Evolutionary conservation across 192 early-diverging fungal genomes (phyloP), one percentile per base, ranked within the genome.

Genomic region (Coemansia biformis): DNA sequence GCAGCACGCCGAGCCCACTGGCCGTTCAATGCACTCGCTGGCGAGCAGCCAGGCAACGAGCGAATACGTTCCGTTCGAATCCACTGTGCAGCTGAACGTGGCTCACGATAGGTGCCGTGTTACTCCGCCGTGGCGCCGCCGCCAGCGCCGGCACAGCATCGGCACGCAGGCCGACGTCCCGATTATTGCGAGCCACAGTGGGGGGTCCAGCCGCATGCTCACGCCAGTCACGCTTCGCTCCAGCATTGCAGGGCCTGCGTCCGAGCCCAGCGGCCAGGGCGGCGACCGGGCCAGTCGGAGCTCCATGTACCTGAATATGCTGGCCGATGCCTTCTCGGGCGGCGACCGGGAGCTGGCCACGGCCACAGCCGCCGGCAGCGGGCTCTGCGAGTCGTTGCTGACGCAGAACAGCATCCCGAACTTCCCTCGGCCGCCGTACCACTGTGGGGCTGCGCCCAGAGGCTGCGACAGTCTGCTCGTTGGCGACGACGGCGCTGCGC

Each of bases 21-120:
- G 56, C n/a, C 44, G 53, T 8, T 60, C 65, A 28, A 51, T 51
- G 13, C 15, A 28, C 14, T 61, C 58, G 16, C 38, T 60, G 44
- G 38, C 37, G 3, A 15, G n/a, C 36, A 60, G 58, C 43, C 43
- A 19, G 3, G 29, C n/a, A n/a, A 45, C 43, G 2, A 32, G 43
- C 29, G 43, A 45, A 4, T 45, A 31, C 16, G 17, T 31, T 6
- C 34, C 24, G 22, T 32, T 12, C 10, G 38, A 28, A 17, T 26
- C 46, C 19, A 29, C 18, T 15, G 54, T 23, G 24, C 33, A 12
- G 11, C 40, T 14, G 28, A 15, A 21, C 30, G 37, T 19, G 49
- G 33, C 24, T 17, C 16, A 0, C 18, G 26, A 40, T 29, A 5
- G 29, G 33, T n/a, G n/a, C n/a, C n/a, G n/a, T n/a, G n/a, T n/a